Evolutionary conservation across 805 yeast species (phyloP).

Genomic region (Saccharomycopsis synnaedendra): DNA sequence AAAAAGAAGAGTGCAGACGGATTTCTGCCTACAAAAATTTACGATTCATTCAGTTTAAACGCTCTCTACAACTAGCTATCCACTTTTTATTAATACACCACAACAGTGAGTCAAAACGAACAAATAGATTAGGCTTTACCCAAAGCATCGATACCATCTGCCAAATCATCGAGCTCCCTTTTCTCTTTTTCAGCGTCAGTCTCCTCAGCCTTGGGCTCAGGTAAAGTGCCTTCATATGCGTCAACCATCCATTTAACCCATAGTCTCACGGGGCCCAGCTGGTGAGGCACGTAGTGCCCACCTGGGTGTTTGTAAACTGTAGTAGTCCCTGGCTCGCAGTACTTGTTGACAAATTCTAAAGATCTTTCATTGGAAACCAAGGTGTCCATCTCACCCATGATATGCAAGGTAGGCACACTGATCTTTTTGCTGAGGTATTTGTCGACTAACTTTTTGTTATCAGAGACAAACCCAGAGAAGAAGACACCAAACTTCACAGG

Average conservation of each 20-base stretch:
- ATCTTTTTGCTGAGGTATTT: constrained; percentile 21
- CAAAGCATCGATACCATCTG: constrained; percentile 11
- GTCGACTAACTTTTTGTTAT: constrained; percentile 25
- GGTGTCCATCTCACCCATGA: constrained; percentile 79
- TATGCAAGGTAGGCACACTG: constrained; percentile 47
- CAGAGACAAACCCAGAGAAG: constrained; percentile 54
- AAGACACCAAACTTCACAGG: constrained; percentile 65
- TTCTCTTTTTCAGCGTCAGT: constrained; percentile 19
- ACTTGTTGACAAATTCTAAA: constrained; percentile 42
- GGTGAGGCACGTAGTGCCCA: constrained; percentile 93
- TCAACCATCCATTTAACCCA: constrained; percentile 17
- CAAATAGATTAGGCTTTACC: background rate
- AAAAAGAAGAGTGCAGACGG: too few relatives aligned
- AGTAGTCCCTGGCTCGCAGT: constrained; percentile 35
- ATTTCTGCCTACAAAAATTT: too few relatives aligned
- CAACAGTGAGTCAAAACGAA: too few relatives aligned
- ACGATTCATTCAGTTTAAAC: too few relatives aligned
- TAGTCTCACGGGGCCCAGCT: constrained; percentile 30
- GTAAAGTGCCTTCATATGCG: background rate
- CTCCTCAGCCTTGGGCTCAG: constrained; percentile 5
- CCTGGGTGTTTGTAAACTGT: constrained; percentile 74
- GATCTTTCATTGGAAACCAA: constrained; percentile 71
- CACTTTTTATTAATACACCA: too few relatives aligned
- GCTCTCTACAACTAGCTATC: too few relatives aligned
- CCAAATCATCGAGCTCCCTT: constrained; percentile 8